Conservation (phyloP, 495 filamentous ascomycete genomes). For the Penicilliopsis zonata region DNA sequence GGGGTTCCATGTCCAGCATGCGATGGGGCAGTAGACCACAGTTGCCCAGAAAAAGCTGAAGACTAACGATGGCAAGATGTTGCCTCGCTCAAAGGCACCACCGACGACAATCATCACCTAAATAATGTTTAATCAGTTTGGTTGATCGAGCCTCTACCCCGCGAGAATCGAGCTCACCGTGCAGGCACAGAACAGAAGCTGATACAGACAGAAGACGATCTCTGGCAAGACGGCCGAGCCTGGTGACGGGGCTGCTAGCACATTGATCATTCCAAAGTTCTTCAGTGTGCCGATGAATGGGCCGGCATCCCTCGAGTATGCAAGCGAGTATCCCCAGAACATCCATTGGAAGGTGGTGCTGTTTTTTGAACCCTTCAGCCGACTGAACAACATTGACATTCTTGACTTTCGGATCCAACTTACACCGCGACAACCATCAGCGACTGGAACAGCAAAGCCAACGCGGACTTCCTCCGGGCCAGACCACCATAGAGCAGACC, state of each 20-base stretch:
- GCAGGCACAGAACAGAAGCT: slow-evolving; percentile 44
- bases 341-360: slow-evolving; percentile 41
- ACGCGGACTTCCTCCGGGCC: slow-evolving; percentile 43
- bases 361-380: not conserved
- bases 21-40: slow-evolving; percentile 46
- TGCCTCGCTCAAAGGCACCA: slow-evolving; percentile 42
- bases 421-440: slow-evolving; percentile 37
- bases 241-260: slow-evolving; percentile 36
- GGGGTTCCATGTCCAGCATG: slow-evolving; percentile 49
- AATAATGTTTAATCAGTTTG: not conserved
- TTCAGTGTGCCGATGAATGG: slow-evolving; percentile 41
- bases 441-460: slow-evolving; percentile 46
- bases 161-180: slow-evolving; percentile 22
- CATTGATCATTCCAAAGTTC: slow-evolving; percentile 42
- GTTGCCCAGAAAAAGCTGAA: slow-evolving; percentile 50
- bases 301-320: slow-evolving; percentile 37
- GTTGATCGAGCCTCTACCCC: not conserved
- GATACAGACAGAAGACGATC: slow-evolving; percentile 45
- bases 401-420: slow-evolving; percentile 4
- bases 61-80: slow-evolving; percentile 41
- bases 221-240: slow-evolving; percentile 38
- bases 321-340: slow-evolving; percentile 46
- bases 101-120: slow-evolving; percentile 41
- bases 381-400: not conserved
- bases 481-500: slow-evolving; percentile 47